Percentiles rank a stretch among this genome's conserved stretches.
phyloP scores from a whole-genome alignment of 345 rosid genomes.

The Lepidium sativum region DNA sequence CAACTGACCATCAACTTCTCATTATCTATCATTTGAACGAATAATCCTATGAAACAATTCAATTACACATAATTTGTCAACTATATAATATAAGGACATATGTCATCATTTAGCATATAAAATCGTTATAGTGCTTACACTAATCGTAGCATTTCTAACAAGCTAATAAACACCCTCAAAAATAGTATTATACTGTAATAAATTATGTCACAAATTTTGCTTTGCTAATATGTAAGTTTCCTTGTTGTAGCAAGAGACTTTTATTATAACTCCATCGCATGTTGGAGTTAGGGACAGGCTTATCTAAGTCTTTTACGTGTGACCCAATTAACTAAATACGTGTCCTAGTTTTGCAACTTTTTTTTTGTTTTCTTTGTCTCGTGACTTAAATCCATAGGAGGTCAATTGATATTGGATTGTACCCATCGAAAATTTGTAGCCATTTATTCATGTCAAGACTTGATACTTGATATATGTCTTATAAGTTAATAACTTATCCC shows the following conservation, averaged over 20 bases:
- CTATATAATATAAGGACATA: background rate
- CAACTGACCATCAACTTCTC: background rate
- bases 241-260: background rate
- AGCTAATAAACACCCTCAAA: background rate
- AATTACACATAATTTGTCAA: background rate
- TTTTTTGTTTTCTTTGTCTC: background rate
- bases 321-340: constrained; percentile 17
- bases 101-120: background rate
- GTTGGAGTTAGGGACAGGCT: background rate
- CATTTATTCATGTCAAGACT: constrained; percentile 5
- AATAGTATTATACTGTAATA: background rate
- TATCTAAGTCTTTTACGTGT: constrained; percentile 3
- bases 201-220: background rate
- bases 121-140: background rate
- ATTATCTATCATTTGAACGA: background rate
- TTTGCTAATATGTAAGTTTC: background rate
- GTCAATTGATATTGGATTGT: constrained; percentile 9
- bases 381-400: constrained; percentile 20
- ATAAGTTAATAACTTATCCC: too few species aligned
- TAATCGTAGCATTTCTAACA: background rate
- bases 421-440: constrained; percentile 2
- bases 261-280: background rate
- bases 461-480: background rate
- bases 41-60: background rate
- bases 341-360: constrained; percentile 10